phyloP scores from a whole-genome alignment of 306 rosid species.

The Mucuna pruriens region DNA sequence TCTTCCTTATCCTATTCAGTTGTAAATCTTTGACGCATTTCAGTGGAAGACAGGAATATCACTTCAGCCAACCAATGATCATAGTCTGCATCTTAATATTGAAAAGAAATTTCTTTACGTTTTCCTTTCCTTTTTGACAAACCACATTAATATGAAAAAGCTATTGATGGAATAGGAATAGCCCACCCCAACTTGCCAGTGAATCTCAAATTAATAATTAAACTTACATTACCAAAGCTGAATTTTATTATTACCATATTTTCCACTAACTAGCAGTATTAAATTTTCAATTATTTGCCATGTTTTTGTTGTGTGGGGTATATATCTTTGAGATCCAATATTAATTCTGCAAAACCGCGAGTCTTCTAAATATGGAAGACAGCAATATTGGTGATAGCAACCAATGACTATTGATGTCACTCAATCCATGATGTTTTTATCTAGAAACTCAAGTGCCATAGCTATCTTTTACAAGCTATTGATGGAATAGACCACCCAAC shows the following conservation, averaged over 20 bases:
- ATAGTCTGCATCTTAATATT: neutral
- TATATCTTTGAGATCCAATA: neutral
- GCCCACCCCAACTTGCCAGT: constrained; percentile 15
- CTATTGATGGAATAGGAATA: neutral
- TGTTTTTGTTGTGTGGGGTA: neutral
- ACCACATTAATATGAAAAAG: neutral
- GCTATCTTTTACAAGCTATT: neutral
- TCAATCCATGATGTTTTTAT: neutral
- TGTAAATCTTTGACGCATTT: neutral
- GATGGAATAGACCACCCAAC: neutral
- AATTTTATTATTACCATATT: neutral
- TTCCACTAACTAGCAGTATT: neutral
- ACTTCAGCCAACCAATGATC: neutral
- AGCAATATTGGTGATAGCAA: constrained; percentile 8
- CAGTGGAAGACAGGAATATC: neutral
- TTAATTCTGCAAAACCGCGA: neutral
- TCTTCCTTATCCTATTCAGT: neutral
- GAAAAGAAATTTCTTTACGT: neutral
- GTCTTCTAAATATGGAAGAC: constrained; percentile 22
- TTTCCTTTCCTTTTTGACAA: neutral
- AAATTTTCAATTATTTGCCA: neutral
- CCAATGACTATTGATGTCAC: neutral
- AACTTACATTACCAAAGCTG: neutral
- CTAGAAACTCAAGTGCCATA: neutral
- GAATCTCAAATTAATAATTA: constrained; percentile 4